phyloP scores from a whole-genome alignment of 2,329 filamentous ascomycete genomes.

The Trichophyton rubrum region DNA sequence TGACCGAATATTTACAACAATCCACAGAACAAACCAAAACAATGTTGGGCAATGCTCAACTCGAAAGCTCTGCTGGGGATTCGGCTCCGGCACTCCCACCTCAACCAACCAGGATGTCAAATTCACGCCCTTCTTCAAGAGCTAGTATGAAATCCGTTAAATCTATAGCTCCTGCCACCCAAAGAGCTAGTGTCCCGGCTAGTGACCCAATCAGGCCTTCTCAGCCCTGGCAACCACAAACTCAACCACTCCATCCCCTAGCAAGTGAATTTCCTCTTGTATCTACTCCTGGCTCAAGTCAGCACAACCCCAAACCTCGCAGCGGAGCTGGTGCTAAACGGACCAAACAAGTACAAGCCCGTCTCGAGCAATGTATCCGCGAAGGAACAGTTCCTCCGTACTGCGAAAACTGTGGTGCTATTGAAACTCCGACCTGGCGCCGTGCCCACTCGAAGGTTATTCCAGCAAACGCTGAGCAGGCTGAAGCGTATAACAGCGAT shows the following conservation, averaged over 20 bases:
- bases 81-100: constrained; percentile 17
- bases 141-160: constrained; percentile 22
- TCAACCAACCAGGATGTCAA: constrained; percentile 18
- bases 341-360: constrained; percentile 50
- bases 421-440: constrained; percentile 93
- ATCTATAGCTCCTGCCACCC: constrained; percentile 24
- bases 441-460: constrained; percentile 76
- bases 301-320: constrained; percentile 28
- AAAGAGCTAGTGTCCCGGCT: background rate
- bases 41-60: constrained; percentile 10
- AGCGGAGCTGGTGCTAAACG: constrained; percentile 48
- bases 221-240: constrained; percentile 25
- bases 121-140: constrained; percentile 28
- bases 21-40: background rate
- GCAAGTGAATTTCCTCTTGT: constrained; percentile 34
- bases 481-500: constrained; percentile 52
- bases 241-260: constrained; percentile 32
- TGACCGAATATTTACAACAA: background rate
- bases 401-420: constrained; percentile 85
- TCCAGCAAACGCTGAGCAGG: constrained; percentile 53
- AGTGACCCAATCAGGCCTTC: constrained; percentile 17
- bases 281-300: constrained; percentile 25
- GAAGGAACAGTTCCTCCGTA: constrained; percentile 76
- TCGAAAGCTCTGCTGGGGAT: constrained; percentile 17
- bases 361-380: constrained; percentile 48